Evolutionary conservation across 2,329 filamentous ascomycete genomes (phyloP).

Genomic region (Grosmannia clavigera): DNA sequence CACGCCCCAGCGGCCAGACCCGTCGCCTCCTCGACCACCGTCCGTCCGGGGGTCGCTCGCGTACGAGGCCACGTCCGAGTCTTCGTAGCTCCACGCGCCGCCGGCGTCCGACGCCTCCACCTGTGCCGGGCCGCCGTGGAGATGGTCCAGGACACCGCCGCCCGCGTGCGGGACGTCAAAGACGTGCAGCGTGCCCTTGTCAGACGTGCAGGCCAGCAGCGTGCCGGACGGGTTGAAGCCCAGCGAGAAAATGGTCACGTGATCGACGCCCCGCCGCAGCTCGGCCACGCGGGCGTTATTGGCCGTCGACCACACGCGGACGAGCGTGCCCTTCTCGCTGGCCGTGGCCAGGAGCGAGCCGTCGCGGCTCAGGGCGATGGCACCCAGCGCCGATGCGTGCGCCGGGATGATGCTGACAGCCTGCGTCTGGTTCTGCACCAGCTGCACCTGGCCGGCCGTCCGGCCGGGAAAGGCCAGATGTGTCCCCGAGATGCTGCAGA

Average conservation of each 20-base stretch:
- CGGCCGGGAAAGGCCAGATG: constrained; percentile 75
- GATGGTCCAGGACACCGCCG: constrained; percentile 5
- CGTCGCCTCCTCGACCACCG: constrained; percentile 12
- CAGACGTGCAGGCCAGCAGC: constrained; percentile 81
- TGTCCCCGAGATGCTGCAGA: constrained; percentile 65
- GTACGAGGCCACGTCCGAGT: constrained; percentile 8
- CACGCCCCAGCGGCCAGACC: constrained; percentile 71
- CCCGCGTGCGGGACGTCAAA: constrained; percentile 59
- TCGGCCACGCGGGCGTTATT: constrained; percentile 75
- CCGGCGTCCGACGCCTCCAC: constrained; percentile 3
- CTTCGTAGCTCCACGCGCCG: constrained; percentile 11
- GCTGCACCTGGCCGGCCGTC: constrained; percentile 75
- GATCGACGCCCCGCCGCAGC: constrained; percentile 78
- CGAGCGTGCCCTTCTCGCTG: constrained; percentile 80
- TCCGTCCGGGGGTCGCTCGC: constrained; percentile 7
- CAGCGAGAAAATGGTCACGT: constrained; percentile 74
- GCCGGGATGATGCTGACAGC: constrained; percentile 91
- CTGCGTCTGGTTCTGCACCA: constrained; percentile 64
- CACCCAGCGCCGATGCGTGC: constrained; percentile 66
- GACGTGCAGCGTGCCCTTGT: constrained; percentile 91
- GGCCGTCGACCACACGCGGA: constrained; percentile 71
- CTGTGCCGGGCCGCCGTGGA: neutral
- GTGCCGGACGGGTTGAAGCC: constrained; percentile 73
- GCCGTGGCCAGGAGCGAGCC: constrained; percentile 77
- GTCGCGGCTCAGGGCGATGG: constrained; percentile 67